Conservation (phyloP, 2,329 filamentous ascomycete genomes). For the Thyridium curvatum region DNA sequence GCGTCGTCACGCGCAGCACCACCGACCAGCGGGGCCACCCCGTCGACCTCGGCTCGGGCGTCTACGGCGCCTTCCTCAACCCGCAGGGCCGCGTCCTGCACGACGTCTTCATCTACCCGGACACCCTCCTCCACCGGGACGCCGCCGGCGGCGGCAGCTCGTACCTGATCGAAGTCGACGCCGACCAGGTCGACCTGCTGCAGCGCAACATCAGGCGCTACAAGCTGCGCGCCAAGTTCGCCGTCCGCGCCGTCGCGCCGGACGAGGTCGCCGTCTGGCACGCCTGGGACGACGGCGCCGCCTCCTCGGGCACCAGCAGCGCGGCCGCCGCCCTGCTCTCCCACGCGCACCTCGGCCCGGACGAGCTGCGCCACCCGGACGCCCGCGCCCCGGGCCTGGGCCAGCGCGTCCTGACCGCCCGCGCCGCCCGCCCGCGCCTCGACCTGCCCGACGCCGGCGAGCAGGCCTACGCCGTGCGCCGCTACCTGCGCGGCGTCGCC, state of each 20-base stretch:
- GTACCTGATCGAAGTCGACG: slow-evolving; percentile 81
- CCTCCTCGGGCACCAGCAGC: neutral
- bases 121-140: slow-evolving; percentile 24
- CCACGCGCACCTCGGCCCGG: slow-evolving; percentile 2
- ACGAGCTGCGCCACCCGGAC: slow-evolving; percentile 34
- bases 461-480: slow-evolving; percentile 63
- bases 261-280: slow-evolving; percentile 67
- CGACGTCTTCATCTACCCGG: slow-evolving; percentile 85
- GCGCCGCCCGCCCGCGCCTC: slow-evolving; percentile 1
- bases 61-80: slow-evolving; percentile 82
- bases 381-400: slow-evolving; percentile 50
- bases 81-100: slow-evolving; percentile 78
- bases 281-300: slow-evolving; percentile 56
- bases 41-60: slow-evolving; percentile 35
- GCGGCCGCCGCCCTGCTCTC: neutral
- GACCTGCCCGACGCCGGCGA: slow-evolving; percentile 31
- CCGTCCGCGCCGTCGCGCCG: slow-evolving; percentile 57
- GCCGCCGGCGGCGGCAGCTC: slow-evolving; percentile 26
- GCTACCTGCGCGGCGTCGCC: slow-evolving; percentile 74
- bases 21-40: slow-evolving; percentile 15
- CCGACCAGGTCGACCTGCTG: slow-evolving; percentile 53
- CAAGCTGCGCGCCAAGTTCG: slow-evolving; percentile 76
- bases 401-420: slow-evolving; percentile 33
- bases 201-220: slow-evolving; percentile 74
- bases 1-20: slow-evolving; percentile 71